Percentiles rank a stretch among this genome's conserved stretches.
phyloP scores from a whole-genome alignment of 441 rosid species.

The Jatropha podagrica region DNA sequence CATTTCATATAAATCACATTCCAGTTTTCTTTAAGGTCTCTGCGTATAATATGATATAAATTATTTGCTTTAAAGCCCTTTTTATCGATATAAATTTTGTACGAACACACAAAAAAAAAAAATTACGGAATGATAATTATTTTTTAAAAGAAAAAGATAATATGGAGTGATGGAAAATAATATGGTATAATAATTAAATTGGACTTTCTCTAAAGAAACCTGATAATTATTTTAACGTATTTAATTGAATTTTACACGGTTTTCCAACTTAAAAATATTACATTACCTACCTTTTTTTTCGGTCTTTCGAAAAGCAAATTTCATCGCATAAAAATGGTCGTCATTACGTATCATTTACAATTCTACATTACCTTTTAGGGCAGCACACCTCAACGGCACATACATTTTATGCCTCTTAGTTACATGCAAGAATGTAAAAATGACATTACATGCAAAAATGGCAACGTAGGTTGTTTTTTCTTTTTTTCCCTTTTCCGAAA shows the following conservation, averaged over 20 bases:
- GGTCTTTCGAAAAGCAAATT: background rate
- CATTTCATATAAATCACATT: background rate
- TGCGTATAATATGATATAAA: too few species aligned
- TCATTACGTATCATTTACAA: too few species aligned
- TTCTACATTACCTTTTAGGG: background rate
- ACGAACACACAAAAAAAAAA: too few species aligned
- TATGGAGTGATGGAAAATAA: too few species aligned
- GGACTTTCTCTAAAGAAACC: background rate
- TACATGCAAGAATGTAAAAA: background rate
- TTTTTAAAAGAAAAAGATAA: too few species aligned
- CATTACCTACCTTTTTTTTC: background rate
- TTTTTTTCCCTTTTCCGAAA: too few species aligned
- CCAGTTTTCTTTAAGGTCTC: too few species aligned
- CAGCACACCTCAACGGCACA: background rate
- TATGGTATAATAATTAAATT: background rate
- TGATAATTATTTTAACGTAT: background rate
- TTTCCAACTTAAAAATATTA: background rate
- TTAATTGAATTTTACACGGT: slow-evolving; percentile 14
- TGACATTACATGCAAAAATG: too few species aligned
- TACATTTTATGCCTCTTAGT: background rate
- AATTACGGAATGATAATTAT: too few species aligned
- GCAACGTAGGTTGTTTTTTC: too few species aligned
- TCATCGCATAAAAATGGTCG: background rate
- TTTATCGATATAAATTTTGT: too few species aligned
- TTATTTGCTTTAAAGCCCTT: too few species aligned